Conservation (phyloP, 176 grass and related monocot genomes). For the Miscanthus lutarioriparius region DNA sequence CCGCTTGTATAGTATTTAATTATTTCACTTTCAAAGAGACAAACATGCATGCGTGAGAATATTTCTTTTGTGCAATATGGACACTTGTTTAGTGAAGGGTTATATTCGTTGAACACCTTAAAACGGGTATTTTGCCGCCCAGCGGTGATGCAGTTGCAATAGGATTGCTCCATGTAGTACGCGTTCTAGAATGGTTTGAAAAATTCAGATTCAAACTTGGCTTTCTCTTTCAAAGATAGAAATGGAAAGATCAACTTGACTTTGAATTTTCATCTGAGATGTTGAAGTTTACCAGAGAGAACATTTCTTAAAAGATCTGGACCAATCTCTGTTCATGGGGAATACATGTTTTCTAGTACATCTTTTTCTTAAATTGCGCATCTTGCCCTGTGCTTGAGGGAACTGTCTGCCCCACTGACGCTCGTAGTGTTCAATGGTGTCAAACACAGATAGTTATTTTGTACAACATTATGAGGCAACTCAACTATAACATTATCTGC, state of each 20-base stretch:
- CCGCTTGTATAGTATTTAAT: neutral
- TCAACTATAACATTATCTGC: too few species aligned
- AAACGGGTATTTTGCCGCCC: slow-evolving; percentile 27
- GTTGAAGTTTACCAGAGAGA: neutral
- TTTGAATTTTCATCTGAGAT: neutral
- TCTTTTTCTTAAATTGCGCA: neutral
- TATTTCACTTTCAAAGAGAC: slow-evolving; percentile 14
- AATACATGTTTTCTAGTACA: neutral
- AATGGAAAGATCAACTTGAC: neutral
- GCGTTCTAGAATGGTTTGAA: slow-evolving; percentile 7
- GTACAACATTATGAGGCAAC: neutral
- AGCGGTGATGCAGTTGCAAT: neutral
- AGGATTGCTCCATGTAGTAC: slow-evolving; percentile 6
- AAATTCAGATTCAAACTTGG: slow-evolving; percentile 5
- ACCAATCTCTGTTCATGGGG: neutral
- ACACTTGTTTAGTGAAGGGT: neutral
- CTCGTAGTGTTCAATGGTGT: neutral
- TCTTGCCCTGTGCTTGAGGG: slow-evolving; percentile 27
- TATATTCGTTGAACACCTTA: neutral
- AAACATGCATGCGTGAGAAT: slow-evolving; percentile 25
- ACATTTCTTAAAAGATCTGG: neutral
- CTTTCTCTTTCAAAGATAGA: neutral
- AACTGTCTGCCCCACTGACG: slow-evolving; percentile 13
- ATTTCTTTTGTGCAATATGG: neutral
- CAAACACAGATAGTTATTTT: slow-evolving; percentile 3